phyloP scores from a whole-genome alignment of 768 basidiomycete species.

The Gelatoporia subvermispora region DNA sequence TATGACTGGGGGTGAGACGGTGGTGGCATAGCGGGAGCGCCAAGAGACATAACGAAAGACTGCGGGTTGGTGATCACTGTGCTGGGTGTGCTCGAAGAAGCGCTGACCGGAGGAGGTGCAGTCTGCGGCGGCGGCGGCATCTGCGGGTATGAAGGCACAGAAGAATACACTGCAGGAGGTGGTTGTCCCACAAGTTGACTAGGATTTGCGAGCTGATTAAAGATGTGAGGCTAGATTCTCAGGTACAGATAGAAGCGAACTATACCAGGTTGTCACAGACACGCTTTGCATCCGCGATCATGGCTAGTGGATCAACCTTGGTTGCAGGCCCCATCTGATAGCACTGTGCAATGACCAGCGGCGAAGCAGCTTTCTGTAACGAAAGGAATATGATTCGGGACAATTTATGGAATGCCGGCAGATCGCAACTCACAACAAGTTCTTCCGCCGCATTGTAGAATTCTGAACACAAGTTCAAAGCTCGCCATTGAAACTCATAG shows the following conservation, averaged over 20 bases:
- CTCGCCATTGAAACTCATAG: conserved; percentile 84
- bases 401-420: background rate
- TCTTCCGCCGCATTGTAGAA: conserved; percentile 86
- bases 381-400: too few relatives aligned
- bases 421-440: conserved; percentile 57
- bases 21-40: conserved; percentile 37
- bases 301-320: conserved; percentile 68
- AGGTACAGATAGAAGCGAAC: background rate
- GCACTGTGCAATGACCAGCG: conserved; percentile 73
- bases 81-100: conserved; percentile 28
- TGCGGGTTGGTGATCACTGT: conserved; percentile 65
- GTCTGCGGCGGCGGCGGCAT: conserved; percentile 25
- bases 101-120: conserved; percentile 14
- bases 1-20: conserved; percentile 34
- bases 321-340: conserved; percentile 67
- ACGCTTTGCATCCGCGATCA: conserved; percentile 73
- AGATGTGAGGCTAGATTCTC: conserved; percentile 9
- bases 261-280: conserved; percentile 71
- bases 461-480: conserved; percentile 76
- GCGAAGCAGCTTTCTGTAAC: conserved; percentile 51
- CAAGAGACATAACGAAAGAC: conserved; percentile 68
- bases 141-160: conserved; percentile 16
- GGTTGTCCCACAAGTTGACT: conserved; percentile 62
- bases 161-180: conserved; percentile 34
- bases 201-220: conserved; percentile 63